Conservation (phyloP, 306 rosid genomes). For the Rosa multiflora region DNA sequence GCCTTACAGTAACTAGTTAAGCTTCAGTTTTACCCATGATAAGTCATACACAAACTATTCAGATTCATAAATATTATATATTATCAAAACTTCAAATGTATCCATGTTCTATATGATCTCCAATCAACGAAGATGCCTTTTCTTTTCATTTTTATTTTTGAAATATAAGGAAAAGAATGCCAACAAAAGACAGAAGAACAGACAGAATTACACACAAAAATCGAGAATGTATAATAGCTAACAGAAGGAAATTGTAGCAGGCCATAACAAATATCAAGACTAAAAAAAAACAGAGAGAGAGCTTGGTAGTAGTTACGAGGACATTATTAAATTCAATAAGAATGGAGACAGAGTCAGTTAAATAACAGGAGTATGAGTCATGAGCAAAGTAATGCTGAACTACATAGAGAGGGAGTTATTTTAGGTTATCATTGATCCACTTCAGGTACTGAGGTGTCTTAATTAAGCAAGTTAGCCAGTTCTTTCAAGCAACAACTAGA, state of each 20-base stretch:
- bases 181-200: neutral
- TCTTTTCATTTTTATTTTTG: neutral
- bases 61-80: neutral
- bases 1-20: neutral
- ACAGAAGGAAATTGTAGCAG: neutral
- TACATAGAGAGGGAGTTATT: neutral
- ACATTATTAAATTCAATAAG: neutral
- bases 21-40: neutral
- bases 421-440: neutral
- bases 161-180: neutral
- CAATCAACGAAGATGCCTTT: neutral
- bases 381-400: neutral
- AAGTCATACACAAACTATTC: neutral
- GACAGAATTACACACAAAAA: neutral
- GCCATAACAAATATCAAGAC: neutral
- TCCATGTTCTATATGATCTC: neutral
- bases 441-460: neutral
- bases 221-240: neutral
- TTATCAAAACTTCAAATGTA: neutral
- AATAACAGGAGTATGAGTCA: neutral
- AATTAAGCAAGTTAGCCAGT: neutral
- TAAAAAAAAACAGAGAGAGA: neutral
- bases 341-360: neutral
- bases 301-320: neutral
- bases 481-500: neutral